Base-by-base conservation (phyloP, 2,329 filamentous ascomycete species). In the Fusarium sp. region DNA sequence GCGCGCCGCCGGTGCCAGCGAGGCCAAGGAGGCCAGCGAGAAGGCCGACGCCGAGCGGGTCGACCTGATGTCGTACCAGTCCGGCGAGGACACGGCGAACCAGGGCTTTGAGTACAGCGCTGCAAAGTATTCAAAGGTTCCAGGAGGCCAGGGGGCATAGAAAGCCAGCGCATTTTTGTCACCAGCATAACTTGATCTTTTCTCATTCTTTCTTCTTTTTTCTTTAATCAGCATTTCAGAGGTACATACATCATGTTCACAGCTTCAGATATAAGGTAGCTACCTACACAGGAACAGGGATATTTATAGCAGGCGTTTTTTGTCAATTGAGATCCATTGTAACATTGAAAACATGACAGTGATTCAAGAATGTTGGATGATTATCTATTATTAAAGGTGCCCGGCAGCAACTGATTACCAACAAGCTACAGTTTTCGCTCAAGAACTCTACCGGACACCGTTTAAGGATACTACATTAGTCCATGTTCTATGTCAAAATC, bases 41-140 rank as follows among this genome's bases (percentile, higher is more conserved):
- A 79, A 80, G 53, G 78, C 81, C 31, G 80, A 84, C 49, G 76
- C 81, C 10, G 86, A 88, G 69, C 84, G 83, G 39, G 65, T 83
- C 5, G 87, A 88, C 74, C 76, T 87, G 39, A 84, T 87, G 67
- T 78, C 81, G 14, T 85, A 85, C 78, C 78, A 81, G 58, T 82
- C 46, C 3, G 73, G 73, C 18, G 73, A 72, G 54, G 72, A 74
- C 26, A 56, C 63, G 5, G 38, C 72, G 36, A 69, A 74, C 64
- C 72, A 74, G 65, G 72, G 72, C 3, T 72, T 74, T 11, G 72
- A 74, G 67, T 74, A 74, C 48, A 74, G 72, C 55, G 67, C 72
- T 31, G 66, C 63, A 26, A 65, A 65, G 54, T 65, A 52, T 6
- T 60, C 54, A 7, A 65, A 65, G 62, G 42, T 65, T 36, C 62